Evolutionary conservation across 345 rosid genomes (phyloP), one percentile per base, ranked within the genome.

Genomic region (Hevea brasiliensis): DNA sequence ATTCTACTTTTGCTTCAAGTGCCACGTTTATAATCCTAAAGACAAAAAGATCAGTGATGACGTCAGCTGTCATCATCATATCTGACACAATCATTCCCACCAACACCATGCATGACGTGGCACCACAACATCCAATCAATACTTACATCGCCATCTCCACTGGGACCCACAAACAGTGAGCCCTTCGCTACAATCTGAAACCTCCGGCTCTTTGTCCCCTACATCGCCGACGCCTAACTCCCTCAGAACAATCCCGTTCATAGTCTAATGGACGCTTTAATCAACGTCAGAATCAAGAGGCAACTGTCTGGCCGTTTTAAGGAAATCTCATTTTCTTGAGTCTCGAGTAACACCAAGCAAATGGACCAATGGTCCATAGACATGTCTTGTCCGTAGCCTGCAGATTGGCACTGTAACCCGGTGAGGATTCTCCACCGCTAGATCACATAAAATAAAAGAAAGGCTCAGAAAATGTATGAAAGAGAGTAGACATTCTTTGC

Each of bases 201-300:
- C 68, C 77, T 67, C 85, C 86, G 79, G 86, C 83, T 21, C 60
- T 3, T 44, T 84, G 89, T 75, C 82, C 82, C 87, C 86, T 64
- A 17, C 48, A 21, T 54, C 67, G 68, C 84, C 81, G 78, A 77
- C 86, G 82, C 10, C 0, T 20, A 32, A 57, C 26, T 9, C 15
- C 73, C 79, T 78, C 74, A 74, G 75, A 79, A 67, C 18, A 51
- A 77, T 69, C 74, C 76, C 85, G 83, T 76, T 74, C 67, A 11
- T 78, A 77, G 69, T 65, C 32, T 7, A 56, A 18, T 56, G 45
- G 70, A 50, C 79, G 29, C 47, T 72, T 64, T 84, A 67, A 74
- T 69, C 80, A 37, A 35, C 45, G 62, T 64, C 56, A 68, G 41
- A 6, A 10, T 17, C 51, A 27, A 15, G 13, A 40, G 61, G 76